phyloP scores from a whole-genome alignment of 2,329 filamentous ascomycete genomes.

The Epichloe baconii region DNA sequence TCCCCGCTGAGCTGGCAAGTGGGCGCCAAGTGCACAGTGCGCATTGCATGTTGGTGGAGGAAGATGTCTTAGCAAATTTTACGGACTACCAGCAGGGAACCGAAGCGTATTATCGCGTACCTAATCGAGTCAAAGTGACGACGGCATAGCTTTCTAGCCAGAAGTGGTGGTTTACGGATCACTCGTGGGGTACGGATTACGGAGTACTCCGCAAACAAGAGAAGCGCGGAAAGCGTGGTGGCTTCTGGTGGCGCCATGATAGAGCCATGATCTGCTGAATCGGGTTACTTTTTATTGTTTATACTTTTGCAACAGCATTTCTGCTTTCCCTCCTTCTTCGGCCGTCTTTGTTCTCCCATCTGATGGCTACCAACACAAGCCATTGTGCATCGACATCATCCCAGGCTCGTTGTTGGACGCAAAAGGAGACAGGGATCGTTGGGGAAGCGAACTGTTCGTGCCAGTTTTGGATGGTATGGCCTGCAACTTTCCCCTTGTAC shows the following conservation, averaged over 20 bases:
- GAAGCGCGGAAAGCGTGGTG: too few species aligned
- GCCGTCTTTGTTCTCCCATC: not conserved
- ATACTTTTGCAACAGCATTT: not conserved
- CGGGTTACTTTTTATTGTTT: not conserved
- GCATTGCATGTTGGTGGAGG: not conserved
- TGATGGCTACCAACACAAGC: not conserved
- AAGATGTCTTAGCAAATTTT: not conserved
- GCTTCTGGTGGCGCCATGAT: not conserved
- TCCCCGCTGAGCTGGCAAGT: not conserved
- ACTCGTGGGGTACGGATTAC: too few species aligned
- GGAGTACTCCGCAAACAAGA: too few species aligned
- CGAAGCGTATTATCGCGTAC: too few species aligned
- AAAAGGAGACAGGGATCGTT: not conserved
- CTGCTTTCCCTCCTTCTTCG: not conserved
- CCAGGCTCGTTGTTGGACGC: not conserved
- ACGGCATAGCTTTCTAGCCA: too few species aligned
- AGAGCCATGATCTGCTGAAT: not conserved
- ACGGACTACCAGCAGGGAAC: too few species aligned
- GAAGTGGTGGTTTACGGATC: too few species aligned
- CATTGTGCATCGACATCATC: not conserved
- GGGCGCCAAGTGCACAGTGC: constrained; percentile 1
- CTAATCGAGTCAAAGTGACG: too few species aligned
- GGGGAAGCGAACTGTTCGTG: not conserved
- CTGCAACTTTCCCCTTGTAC: not conserved
- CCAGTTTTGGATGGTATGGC: not conserved